These are phyloP conservation scores for Verticillium nonalfalfae DNA, from an alignment of 2,329 filamentous ascomycete genomes.

Conservation along the genomic window DNA sequence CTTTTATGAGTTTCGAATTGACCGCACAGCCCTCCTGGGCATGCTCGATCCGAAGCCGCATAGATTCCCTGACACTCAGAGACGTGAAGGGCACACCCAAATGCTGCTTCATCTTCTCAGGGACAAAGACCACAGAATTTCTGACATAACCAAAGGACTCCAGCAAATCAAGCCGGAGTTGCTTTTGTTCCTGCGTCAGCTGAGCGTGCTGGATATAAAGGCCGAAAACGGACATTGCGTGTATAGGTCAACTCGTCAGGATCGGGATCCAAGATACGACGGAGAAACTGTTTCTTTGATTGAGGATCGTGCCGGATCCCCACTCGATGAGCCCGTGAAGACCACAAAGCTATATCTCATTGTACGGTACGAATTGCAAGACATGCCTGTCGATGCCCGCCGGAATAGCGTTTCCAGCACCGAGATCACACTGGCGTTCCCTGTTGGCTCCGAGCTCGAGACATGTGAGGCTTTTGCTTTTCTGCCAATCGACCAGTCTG, in stretches of 20 bases:
- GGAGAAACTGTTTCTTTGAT: background rate
- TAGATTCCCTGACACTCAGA: background rate
- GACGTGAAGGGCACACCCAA: background rate
- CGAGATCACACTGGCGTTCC: constrained; percentile 15
- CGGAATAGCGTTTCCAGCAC: background rate
- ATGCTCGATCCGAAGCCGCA: constrained; percentile 22
- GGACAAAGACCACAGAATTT: constrained; percentile 4
- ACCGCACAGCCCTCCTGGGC: constrained; percentile 19
- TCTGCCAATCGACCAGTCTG: constrained; percentile 12
- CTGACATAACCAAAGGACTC: constrained; percentile 7
- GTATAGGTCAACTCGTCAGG: background rate
- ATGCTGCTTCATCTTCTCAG: constrained; percentile 1
- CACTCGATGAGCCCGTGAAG: constrained; percentile 4
- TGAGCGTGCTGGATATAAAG: constrained; percentile 8
- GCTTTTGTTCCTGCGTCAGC: constrained; percentile 19
- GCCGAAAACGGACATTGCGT: background rate
- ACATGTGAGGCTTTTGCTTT: constrained; percentile 14
- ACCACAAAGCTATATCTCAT: background rate
- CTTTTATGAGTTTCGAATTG: constrained; percentile 22
- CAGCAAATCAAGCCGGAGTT: constrained; percentile 14
- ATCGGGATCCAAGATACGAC: background rate
- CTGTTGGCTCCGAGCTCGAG: constrained; percentile 3
- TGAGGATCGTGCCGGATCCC: background rate
- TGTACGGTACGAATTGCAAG: background rate
- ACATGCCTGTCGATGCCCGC: constrained; percentile 4